A percentile compares a stretch with the other conserved stretches of the same genome.
phyloP scores from a whole-genome alignment of 352 stramenopile genomes.

The Globisporangium nodosum region DNA sequence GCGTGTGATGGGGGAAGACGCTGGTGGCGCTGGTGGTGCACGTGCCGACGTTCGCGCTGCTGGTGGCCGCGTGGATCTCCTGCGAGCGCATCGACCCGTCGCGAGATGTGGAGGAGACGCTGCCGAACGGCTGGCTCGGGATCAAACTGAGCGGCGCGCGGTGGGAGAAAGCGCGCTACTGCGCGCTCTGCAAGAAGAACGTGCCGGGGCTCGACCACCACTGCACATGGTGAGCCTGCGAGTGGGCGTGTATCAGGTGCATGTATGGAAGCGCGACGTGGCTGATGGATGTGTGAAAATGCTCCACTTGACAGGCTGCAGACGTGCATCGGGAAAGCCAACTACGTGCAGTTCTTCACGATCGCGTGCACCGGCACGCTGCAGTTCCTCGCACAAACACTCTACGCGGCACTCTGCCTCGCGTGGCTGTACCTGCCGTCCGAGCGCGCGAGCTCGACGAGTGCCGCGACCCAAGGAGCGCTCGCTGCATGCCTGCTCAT shows the following conservation, averaged over 20 bases:
- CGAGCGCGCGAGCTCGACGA: slow-evolving; percentile 14
- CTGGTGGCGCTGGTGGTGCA: slow-evolving; percentile 48
- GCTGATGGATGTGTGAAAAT: neutral
- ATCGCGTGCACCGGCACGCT: slow-evolving; percentile 55
- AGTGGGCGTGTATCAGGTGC: neutral
- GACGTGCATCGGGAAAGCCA: slow-evolving; percentile 75
- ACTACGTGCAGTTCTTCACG: slow-evolving; percentile 87
- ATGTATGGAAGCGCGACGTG: neutral
- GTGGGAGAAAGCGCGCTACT: slow-evolving; percentile 83
- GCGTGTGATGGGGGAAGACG: slow-evolving; percentile 22
- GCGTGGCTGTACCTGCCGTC: slow-evolving; percentile 52
- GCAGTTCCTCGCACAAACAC: slow-evolving; percentile 62
- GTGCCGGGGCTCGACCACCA: slow-evolving; percentile 82
- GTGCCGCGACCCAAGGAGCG: slow-evolving; percentile 35
- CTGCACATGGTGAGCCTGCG: slow-evolving; percentile 60
- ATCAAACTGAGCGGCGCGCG: slow-evolving; percentile 54
- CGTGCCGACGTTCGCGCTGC: slow-evolving; percentile 34
- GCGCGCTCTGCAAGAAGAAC: slow-evolving; percentile 68
- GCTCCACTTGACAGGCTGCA: slow-evolving; percentile 40
- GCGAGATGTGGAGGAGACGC: slow-evolving; percentile 24
- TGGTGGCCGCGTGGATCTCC: slow-evolving; percentile 60
- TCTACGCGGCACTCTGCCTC: slow-evolving; percentile 43
- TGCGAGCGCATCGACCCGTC: slow-evolving; percentile 70
- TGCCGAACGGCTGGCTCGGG: slow-evolving; percentile 60
- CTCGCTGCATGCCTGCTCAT: slow-evolving; percentile 48